Percentiles rank a stretch among this genome's conserved stretches.
Evolutionary conservation across 2,329 filamentous ascomycete genomes (phyloP).

Genomic region (Penicillium sp.): DNA sequence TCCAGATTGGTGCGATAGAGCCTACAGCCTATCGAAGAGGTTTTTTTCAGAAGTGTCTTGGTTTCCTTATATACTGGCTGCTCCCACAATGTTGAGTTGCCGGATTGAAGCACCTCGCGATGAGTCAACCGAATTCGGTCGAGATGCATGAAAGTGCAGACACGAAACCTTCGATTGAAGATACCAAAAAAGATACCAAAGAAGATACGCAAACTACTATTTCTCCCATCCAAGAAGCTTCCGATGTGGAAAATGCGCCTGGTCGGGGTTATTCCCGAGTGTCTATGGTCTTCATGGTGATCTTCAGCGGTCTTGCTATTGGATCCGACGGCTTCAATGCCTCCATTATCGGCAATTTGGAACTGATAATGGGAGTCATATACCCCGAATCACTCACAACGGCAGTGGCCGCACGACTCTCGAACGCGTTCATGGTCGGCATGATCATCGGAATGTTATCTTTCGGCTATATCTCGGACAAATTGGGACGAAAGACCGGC

Average conservation of each 20-base stretch:
- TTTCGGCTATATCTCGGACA: constrained; percentile 55
- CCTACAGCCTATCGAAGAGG: not conserved
- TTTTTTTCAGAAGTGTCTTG: not conserved
- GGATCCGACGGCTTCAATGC: constrained; percentile 40
- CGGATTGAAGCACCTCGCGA: not conserved
- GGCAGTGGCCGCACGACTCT: constrained; percentile 45
- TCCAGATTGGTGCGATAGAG: constrained; percentile 1
- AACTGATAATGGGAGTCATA: constrained; percentile 43
- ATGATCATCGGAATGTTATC: constrained; percentile 59
- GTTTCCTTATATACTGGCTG: not conserved
- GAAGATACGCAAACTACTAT: not conserved
- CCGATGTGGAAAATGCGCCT: constrained; percentile 3
- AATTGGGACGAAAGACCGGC: constrained; percentile 52
- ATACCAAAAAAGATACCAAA: not conserved
- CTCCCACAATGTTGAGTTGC: not conserved
- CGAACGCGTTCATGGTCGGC: constrained; percentile 59
- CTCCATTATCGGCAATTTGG: constrained; percentile 36
- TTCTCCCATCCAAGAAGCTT: not conserved
- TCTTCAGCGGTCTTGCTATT: constrained; percentile 40
- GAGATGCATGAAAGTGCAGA: not conserved
- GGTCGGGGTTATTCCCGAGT: constrained; percentile 19
- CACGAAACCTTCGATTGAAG: not conserved
- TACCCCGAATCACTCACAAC: constrained; percentile 23
- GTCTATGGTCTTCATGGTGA: constrained; percentile 34
- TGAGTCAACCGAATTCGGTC: not conserved